Conservation (phyloP, 192 early-diverging fungal species). For the Coemansia sp. region DNA sequence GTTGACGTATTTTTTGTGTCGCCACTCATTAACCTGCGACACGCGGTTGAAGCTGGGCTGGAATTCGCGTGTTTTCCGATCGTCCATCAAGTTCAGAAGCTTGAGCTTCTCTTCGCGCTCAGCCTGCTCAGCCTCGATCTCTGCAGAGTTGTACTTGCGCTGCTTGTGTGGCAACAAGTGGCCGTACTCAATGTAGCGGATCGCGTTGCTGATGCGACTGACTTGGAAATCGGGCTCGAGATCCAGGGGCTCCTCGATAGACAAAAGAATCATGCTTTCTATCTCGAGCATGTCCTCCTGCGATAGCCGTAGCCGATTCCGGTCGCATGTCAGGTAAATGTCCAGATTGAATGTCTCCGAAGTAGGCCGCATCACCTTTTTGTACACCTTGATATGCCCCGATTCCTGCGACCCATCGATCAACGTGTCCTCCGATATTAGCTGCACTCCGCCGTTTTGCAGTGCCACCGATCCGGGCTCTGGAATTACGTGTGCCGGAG, state of each 20-base stretch:
- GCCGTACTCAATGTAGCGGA: conserved; percentile 52
- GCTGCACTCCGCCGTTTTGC: not conserved
- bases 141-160: conserved; percentile 69
- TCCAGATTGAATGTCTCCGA: conserved; percentile 42
- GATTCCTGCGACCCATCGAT: not conserved
- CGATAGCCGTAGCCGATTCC: conserved; percentile 45
- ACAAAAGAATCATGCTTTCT: conserved; percentile 64
- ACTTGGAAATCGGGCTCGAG: conserved; percentile 69
- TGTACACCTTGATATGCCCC: conserved; percentile 6
- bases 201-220: conserved; percentile 65
- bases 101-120: conserved; percentile 66
- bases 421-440: not conserved
- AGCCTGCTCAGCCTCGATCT: conserved; percentile 63
- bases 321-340: conserved; percentile 36
- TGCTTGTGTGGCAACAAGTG: conserved; percentile 55
- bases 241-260: conserved; percentile 62
- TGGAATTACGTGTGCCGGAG: conserved; percentile 4
- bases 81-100: conserved; percentile 69
- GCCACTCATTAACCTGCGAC: conserved; percentile 67
- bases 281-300: conserved; percentile 57
- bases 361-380: conserved; percentile 49
- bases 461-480: conserved; percentile 13
- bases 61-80: conserved; percentile 52
- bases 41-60: conserved; percentile 69
- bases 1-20: conserved; percentile 55